Evolutionary conservation across 1,139 yeast species (phyloP), one percentile per base, ranked within the genome.

Genomic region (Debaryomyces fabryi): DNA sequence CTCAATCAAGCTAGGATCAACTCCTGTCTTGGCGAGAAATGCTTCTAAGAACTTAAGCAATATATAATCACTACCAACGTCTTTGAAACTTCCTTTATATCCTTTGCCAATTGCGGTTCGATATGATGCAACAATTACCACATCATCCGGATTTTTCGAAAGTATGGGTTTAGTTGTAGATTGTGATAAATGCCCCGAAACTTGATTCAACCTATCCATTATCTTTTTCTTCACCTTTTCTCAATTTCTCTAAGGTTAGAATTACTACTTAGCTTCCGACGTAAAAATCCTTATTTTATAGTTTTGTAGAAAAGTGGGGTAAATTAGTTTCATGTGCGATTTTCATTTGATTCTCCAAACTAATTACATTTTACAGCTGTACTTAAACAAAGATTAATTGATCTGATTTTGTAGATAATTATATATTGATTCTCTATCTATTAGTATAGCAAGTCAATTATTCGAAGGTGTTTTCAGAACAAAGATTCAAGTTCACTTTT

Each of bases 61-160:
- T 43, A 91, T 67, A 68, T 85, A 93, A 59, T 87, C 96, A 24
- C 90, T 78, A 42, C 85, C 80, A 51, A 87, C 81, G 63, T 88
- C 91, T 67, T 83, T 86, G 72, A 89, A 87, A 15, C 78, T 73
- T 49, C 97, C 97, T 68, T 81, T 85, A 56, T 91, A 90, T 39
- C 93, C 97, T 69, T 83, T 88, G 53, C 96, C 83, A 56, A 88
- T 76, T 38, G 97, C 95, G 6, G 97, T 87, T 73, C 98, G 82
- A 77, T 88, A 85, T 43, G 97, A 96, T 44, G 82, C 87, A 42
- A 88, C 88, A 54, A 91, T 83, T 44, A 90, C 96, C 30, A 89
- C 93, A 64, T 90, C 97, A 59, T 88, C 91, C 23, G 93, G 86
- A 68, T 80, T 79, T 71, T 88, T 86, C 53, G 79, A 78, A 50